Evolutionary conservation across 768 basidiomycete genomes (phyloP), one percentile per base, ranked within the genome.

Genomic region (Macrolepiota albuminosa): DNA sequence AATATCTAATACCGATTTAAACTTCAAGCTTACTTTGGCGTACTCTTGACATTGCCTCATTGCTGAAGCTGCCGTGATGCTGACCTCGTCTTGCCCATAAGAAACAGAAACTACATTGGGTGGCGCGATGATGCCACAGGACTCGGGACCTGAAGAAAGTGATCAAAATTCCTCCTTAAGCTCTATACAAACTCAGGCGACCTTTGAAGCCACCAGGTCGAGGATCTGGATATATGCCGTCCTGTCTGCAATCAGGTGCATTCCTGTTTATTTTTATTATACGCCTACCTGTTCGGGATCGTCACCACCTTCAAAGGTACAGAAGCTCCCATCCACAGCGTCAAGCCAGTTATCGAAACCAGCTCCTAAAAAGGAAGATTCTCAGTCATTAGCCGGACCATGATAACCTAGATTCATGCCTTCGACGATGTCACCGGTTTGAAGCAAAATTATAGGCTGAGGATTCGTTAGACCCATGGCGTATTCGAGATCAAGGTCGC

Each of bases 401-500:
- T 18, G 24, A 40, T 47, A 16, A 24, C 10, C 1, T 2, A 26
- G 40, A n/a, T n/a, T 16, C 9, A 6, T 47, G 73, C 79, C 77
- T 68, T 76, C 72, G 1, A 70, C 67, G 37, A 77, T 60, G 61
- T 81, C 79, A 18, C 80, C 80, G 7, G 74, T 76, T 56, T 81
- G 80, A 51, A 78, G 73, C 33, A 81, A 68, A 1, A 75, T 77
- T 6, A 81, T 75, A 6, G 66, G 62, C 61, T 79, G 79, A 9
- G 70, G 67, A 10, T 65, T 68, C 3, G 74, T 75, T 14, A 85
- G 73, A 7, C 73, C 69, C 82, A 86, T 83, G 37, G 76, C 77
- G 57, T 83, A 85, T 69, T 85, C 70, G 9, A 86, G 73, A 68
- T 86, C 84, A 18, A 86, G 75, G 62, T 84, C 74, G 24, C 82